Base-by-base conservation (phyloP, 2,329 filamentous ascomycete species). In the Fusarium floridanum region DNA sequence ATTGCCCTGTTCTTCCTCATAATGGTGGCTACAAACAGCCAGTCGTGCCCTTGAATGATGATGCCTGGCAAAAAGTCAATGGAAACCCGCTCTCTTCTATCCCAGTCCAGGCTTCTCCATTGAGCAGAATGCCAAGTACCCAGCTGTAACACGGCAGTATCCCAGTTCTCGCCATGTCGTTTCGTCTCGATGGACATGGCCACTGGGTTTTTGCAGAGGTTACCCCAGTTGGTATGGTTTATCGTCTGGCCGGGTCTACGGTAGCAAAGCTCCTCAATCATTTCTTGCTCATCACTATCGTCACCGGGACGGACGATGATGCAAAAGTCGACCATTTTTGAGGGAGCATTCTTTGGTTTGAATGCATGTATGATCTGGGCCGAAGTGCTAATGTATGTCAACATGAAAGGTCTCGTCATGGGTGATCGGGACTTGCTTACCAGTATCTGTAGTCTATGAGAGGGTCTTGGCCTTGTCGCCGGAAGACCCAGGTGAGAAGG, bases 141-240 rank as follows among this genome's bases (percentile, higher is more conserved):
- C 32, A 76, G 69, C 64, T 76, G 68, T 9, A 72, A 37, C 2
- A 73, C 17, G 1, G 68, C 68, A 36, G 45, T 61, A 16, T 67
- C 65, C 34, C 36, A 61, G 4, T 66, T 14, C 27, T 66, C 71
- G 5, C 61, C 64, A 9, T 67, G 64, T 12, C 66, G 62, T 61
- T 76, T 76, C 2, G 68, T 74, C 53, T 71, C 67, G 37, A 77
- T 59, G 17, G 71, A 74, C 9, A 75, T 57, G 24, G 56, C 68
- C 16, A 77, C 75, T 6, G 72, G 74, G 34, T 67, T 24, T 34
- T 68, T 70, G 64, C 36, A 36, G 4, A 73, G 32, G 27, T 67
- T 67, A 12, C 70, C 70, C 64, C 61, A 64, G 34, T 68, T 57
- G 20, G 56, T 74, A 22, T 75, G 70, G 36, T 76, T 76, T 59